Conservation (phyloP, 2,329 filamentous ascomycete genomes). For the Pyrenochaeta sp. region DNA sequence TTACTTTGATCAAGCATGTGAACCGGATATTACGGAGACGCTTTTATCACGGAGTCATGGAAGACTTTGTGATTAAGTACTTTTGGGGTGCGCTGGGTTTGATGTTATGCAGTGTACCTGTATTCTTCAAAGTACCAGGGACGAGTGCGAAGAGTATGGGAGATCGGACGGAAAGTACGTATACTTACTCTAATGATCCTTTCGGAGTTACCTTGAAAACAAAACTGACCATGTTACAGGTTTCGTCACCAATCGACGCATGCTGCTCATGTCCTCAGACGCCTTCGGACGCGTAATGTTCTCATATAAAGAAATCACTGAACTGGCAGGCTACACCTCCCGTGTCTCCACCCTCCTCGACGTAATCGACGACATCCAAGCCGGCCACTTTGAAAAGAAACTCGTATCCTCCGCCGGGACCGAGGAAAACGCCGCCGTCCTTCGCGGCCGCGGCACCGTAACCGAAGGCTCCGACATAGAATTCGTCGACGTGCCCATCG, state of each 20-base stretch:
- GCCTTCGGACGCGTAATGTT: constrained; percentile 56
- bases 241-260: constrained; percentile 92
- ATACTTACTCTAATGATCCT: not conserved
- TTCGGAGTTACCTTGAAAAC: not conserved
- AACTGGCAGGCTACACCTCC: constrained; percentile 93
- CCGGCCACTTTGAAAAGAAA: constrained; percentile 94
- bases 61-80: constrained; percentile 99
- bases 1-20: constrained; percentile 98
- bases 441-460: constrained; percentile 81
- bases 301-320: constrained; percentile 81
- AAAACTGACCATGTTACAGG: constrained; percentile 53
- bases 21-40: constrained; percentile 90
- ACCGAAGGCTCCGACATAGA: constrained; percentile 84
- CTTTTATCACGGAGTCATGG: constrained; percentile 99
- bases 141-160: constrained; percentile 65
- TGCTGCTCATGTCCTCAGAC: constrained; percentile 91
- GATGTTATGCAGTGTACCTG: constrained; percentile 89
- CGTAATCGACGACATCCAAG: constrained; percentile 92
- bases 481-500: constrained; percentile 90
- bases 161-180: constrained; percentile 68
- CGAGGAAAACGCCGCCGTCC: constrained; percentile 80
- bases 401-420: constrained; percentile 87
- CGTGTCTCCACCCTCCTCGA: constrained; percentile 88
- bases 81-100: constrained; percentile 96
- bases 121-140: constrained; percentile 92